phyloP scores from a whole-genome alignment of 2,329 filamentous ascomycete species.

The Talaromyces sp. region DNA sequence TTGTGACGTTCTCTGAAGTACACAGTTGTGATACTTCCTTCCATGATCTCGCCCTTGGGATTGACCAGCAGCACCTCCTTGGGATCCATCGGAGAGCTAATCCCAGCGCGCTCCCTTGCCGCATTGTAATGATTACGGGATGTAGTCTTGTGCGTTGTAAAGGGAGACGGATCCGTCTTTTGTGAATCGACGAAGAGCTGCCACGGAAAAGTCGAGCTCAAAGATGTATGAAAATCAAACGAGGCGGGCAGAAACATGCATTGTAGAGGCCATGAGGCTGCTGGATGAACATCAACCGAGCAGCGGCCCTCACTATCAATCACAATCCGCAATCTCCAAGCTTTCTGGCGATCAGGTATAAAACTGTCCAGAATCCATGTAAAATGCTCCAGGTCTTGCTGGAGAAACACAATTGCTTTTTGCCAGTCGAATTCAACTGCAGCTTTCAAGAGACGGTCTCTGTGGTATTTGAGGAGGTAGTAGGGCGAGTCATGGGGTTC shows the following conservation, averaged over 20 bases:
- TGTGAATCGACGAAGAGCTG: conserved; percentile 48
- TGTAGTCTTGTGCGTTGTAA: conserved; percentile 84
- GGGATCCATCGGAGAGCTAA: conserved; percentile 38
- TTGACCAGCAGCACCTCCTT: conserved; percentile 75
- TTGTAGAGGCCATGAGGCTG: conserved; percentile 18
- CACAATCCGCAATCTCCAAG: conserved; percentile 34
- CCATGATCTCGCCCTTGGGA: conserved; percentile 63
- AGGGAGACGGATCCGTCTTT: conserved; percentile 50
- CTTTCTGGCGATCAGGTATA: conserved; percentile 25
- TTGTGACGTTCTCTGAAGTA: conserved; percentile 58
- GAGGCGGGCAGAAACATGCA: conserved; percentile 22
- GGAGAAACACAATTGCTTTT: conserved; percentile 24
- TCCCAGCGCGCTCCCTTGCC: conserved; percentile 57
- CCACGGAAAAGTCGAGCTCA: conserved; percentile 31
- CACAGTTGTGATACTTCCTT: conserved; percentile 74
- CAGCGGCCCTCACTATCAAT: conserved; percentile 24
- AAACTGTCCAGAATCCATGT: conserved; percentile 21
- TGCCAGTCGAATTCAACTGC: conserved; percentile 46
- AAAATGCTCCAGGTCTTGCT: conserved; percentile 24
- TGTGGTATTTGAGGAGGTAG: conserved; percentile 75
- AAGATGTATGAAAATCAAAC: background rate
- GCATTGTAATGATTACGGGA: conserved; percentile 63
- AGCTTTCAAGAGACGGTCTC: conserved; percentile 65
- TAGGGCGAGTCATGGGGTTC: conserved; percentile 51
- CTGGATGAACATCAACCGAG: conserved; percentile 26